Base-by-base conservation (phyloP, 1,139 yeast species). In the Hyphopichia fennica region DNA sequence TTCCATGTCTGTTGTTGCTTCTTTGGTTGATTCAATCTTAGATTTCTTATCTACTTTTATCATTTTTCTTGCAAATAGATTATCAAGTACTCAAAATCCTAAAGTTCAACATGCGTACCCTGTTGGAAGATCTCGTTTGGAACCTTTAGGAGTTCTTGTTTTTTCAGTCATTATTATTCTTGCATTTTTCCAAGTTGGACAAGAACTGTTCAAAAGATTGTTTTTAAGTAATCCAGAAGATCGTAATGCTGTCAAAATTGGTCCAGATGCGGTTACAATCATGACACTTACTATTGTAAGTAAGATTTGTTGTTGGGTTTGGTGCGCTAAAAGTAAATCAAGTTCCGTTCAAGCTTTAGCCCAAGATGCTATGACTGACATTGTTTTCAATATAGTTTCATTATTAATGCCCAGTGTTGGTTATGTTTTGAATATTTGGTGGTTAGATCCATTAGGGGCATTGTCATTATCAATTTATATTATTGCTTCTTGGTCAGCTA, bases 291-390 rank as follows among this genome's bases (percentile, higher is more conserved):
- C 95, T 0, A 81, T 87, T 11, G 52, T 77, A 7, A 70, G 79
- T 37, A 87, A 87, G 56, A 52, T 82, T 4, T 74, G 69, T 1
- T 82, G 89, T 54, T 87, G 79, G 72, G 31, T 77, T 7, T 80
- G 88, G 81, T 86, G 93, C 58, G 65, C 76, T 25, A 65, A 71
- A n/a, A 77, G 85, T 47, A 67, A 72, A 16, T 82, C 89, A 11
- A 79, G 86, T 14, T 81, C 90, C 0, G 85, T 87, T 2, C 86
- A 81, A 57, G 95, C 95, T 0, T 65, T 87, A 42, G 89, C 93
- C 1, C 93, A 85, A 57, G 95, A 87, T 63, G 95, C 95, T 0
- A 69, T 76, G 63, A 86, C 91, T 0, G 95, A 87, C 60, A 79
- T 86, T 35, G 75, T 85, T 3, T 87, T 87, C 69, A 84, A 84